Percentiles rank a stretch among this genome's conserved stretches.
Conservation (phyloP, 2,329 filamentous ascomycete genomes). For the Neurospora crassa region DNA sequence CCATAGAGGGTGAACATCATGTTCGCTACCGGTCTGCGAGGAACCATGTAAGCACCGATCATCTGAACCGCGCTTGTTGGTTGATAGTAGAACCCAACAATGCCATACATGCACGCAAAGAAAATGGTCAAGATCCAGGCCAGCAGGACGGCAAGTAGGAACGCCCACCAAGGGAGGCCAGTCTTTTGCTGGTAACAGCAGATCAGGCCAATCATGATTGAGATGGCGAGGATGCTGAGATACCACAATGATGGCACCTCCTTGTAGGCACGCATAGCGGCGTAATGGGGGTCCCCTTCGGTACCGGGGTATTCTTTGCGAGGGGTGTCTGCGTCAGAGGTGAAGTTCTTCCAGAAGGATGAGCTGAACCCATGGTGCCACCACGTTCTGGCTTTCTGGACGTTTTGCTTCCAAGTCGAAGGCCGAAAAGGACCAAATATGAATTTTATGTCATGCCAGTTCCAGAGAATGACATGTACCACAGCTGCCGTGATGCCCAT, state of each 20-base stretch:
- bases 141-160: slow-evolving; percentile 28
- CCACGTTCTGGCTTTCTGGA: neutral
- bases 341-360: neutral
- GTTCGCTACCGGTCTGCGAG: slow-evolving; percentile 29
- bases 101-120: slow-evolving; percentile 28
- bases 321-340: neutral
- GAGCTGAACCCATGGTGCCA: neutral
- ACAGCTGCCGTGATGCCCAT: slow-evolving; percentile 37
- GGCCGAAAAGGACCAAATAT: slow-evolving; percentile 18
- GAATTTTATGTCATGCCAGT: slow-evolving; percentile 27
- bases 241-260: slow-evolving; percentile 36
- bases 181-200: slow-evolving; percentile 28
- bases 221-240: slow-evolving; percentile 23
- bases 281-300: slow-evolving; percentile 31
- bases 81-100: slow-evolving; percentile 30
- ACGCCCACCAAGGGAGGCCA: slow-evolving; percentile 32
- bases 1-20: slow-evolving; percentile 34
- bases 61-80: slow-evolving; percentile 33
- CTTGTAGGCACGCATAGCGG: slow-evolving; percentile 30
- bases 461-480: slow-evolving; percentile 32
- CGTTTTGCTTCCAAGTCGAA: neutral
- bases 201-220: slow-evolving; percentile 27
- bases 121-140: slow-evolving; percentile 28
- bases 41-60: slow-evolving; percentile 38
- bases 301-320: neutral